Evolutionary conservation across 2,329 filamentous ascomycete species (phyloP).

Genomic region (Verticillium dahliae): DNA sequence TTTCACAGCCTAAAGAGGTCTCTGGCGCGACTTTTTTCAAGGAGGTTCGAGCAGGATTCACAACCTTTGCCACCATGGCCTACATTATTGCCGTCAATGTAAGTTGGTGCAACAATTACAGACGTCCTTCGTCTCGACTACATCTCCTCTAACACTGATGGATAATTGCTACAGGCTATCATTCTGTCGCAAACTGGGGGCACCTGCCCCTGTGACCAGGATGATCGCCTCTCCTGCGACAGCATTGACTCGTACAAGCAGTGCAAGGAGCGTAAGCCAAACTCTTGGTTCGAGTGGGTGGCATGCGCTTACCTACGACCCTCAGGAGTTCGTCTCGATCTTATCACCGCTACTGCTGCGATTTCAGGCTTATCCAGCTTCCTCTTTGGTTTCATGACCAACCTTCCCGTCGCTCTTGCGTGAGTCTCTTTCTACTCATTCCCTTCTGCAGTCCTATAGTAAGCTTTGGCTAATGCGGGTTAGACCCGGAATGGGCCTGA

Average conservation of each 20-base stretch:
- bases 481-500: slow-evolving; percentile 62
- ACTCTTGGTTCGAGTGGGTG: neutral
- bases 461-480: slow-evolving; percentile 5
- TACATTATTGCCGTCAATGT: slow-evolving; percentile 76
- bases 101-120: slow-evolving; percentile 13
- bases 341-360: slow-evolving; percentile 79
- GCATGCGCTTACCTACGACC: neutral
- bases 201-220: slow-evolving; percentile 60
- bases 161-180: slow-evolving; percentile 42
- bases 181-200: slow-evolving; percentile 72
- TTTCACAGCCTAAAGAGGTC: slow-evolving; percentile 55
- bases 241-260: slow-evolving; percentile 33
- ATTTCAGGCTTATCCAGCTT: slow-evolving; percentile 70
- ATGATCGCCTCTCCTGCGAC: slow-evolving; percentile 39
- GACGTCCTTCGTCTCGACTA: neutral
- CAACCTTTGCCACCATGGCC: slow-evolving; percentile 76
- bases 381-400: slow-evolving; percentile 73
- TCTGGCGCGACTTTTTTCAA: slow-evolving; percentile 65
- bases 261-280: slow-evolving; percentile 38
- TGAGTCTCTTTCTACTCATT: slow-evolving; percentile 31
- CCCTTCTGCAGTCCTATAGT: neutral
- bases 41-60: slow-evolving; percentile 72
- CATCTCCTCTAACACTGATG: too few relatives aligned
- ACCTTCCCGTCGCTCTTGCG: slow-evolving; percentile 71
- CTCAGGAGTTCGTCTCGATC: slow-evolving; percentile 61